Conservation (phyloP, 2,329 filamentous ascomycete species). For the Dothideomycetes sp. region DNA sequence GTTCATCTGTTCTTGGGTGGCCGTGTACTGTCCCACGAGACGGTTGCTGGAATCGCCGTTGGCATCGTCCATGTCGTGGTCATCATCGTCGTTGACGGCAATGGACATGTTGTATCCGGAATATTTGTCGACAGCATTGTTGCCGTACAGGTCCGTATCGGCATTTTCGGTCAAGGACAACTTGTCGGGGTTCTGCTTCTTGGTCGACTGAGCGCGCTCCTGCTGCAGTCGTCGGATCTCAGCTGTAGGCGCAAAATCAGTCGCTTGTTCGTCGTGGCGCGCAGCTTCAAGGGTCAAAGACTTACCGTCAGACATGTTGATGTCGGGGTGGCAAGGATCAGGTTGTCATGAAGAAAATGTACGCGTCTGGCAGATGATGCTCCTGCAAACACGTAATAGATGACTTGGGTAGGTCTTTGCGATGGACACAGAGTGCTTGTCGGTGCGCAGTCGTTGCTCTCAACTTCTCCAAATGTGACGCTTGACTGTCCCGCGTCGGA, state of each 20-base stretch:
- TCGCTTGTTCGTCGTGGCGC: slow-evolving; percentile 9
- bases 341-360: slow-evolving; percentile 10
- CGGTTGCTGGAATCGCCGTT: slow-evolving; percentile 60
- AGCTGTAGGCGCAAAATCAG: slow-evolving; percentile 9
- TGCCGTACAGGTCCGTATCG: slow-evolving; percentile 81
- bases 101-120: slow-evolving; percentile 87
- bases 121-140: slow-evolving; percentile 64
- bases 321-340: slow-evolving; percentile 4
- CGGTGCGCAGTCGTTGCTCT: too few species aligned
- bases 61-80: slow-evolving; percentile 66
- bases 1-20: slow-evolving; percentile 81
- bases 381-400: too few species aligned
- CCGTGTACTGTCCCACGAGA: slow-evolving; percentile 91
- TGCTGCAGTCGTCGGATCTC: slow-evolving; percentile 59
- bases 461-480: too few species aligned
- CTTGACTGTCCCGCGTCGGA: too few species aligned
- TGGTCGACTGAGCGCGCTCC: slow-evolving; percentile 74
- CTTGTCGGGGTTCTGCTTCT: slow-evolving; percentile 77
- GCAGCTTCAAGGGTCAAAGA: background rate
- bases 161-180: slow-evolving; percentile 82
- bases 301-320: slow-evolving; percentile 13
- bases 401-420: too few species aligned
- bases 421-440: too few species aligned
- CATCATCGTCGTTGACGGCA: slow-evolving; percentile 66
- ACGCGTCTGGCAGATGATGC: too few species aligned